These are phyloP conservation scores for Fusarium succisae DNA, from an alignment of 2,329 filamentous ascomycete species.

Conservation along the genomic window DNA sequence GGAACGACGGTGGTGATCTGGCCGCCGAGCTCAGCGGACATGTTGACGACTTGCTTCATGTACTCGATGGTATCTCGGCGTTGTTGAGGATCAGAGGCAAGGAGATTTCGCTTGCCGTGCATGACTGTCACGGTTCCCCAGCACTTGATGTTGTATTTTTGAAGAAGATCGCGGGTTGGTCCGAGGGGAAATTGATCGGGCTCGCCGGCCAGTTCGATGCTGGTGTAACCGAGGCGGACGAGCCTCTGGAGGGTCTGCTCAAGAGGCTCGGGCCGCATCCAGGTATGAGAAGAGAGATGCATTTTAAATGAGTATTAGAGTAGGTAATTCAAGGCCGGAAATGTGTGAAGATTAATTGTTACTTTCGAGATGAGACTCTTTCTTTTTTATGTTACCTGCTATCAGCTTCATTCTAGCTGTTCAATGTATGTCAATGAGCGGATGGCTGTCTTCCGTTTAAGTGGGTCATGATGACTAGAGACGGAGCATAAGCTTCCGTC, in stretches of 20 bases:
- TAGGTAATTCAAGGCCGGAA: accelerated
- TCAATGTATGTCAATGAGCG: not conserved
- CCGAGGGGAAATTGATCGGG: slow-evolving; percentile 5
- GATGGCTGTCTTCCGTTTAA: not conserved
- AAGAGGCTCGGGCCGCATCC: slow-evolving; percentile 34
- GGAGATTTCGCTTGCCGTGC: slow-evolving; percentile 27
- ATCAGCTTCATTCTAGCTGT: not conserved
- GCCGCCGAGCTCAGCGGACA: slow-evolving; percentile 26
- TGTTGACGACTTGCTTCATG: slow-evolving; percentile 26
- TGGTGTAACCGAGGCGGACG: slow-evolving; percentile 20
- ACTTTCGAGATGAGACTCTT: accelerated
- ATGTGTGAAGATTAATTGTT: accelerated
- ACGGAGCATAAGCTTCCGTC: not conserved
- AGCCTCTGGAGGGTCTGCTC: slow-evolving; percentile 28
- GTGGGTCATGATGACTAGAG: not conserved
- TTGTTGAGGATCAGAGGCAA: slow-evolving; percentile 23
- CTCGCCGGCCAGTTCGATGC: slow-evolving; percentile 28
- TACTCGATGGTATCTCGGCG: slow-evolving; percentile 22
- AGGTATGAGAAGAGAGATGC: slow-evolving; percentile 35
- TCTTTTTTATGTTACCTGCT: not conserved
- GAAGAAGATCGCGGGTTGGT: slow-evolving; percentile 10
- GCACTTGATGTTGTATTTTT: slow-evolving; percentile 25
- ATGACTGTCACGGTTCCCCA: slow-evolving; percentile 35
- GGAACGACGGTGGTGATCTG: slow-evolving; percentile 22
- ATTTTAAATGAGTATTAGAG: not conserved